Base-by-base conservation (phyloP, 345 rosid genomes). In the Lepidium sativum region DNA sequence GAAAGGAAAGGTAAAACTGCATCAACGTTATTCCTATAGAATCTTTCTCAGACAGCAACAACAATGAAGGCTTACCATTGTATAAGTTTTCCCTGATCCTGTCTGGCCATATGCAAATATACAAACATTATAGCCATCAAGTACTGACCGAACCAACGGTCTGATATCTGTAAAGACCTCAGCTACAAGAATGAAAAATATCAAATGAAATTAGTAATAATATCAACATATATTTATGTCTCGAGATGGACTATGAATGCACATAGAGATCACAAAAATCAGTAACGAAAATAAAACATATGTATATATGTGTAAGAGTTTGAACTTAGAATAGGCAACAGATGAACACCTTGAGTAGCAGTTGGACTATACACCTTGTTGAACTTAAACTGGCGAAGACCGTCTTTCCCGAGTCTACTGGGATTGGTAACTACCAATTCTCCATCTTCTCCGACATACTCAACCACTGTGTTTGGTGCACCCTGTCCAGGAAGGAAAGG, bases 91-190 rank as follows among this genome's bases (percentile, higher is more conserved):
- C 14, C 98, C 98, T 0, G 97, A 92, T 65, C 98, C 97, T 33
- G 98, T 92, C 79, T 92, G 98, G n/a, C 98, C 98, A 53, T 92
- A 92, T 37, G 98, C 98, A 78, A 92, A 90, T 72, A 94, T 90
- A 65, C 99, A 90, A 2, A 84, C 97, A 57, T 83, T 86, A 60
- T 79, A 89, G 15, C 98, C 98, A 80, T 92, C 97, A 47, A 89
- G 85, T 3, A 80, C 94, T 16, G 88, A 89, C 16, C 87, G 80
- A 48, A 89, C 76, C 77, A 89, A 72, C 0, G 96, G 91, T 74
- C 83, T 85, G 29, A 83, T 80, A 45, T 92, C 96, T 18, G 86
- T 61, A 75, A 80, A 89, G 35, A 92, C 95, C 33, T 86, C 88
- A 62, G 58, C 98, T 92, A 86, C 74, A 75, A 78, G 58, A 34